These are phyloP conservation scores for Leishmania gerbilli DNA, from an alignment of 208 protist genomes.

Conservation along the genomic window DNA sequence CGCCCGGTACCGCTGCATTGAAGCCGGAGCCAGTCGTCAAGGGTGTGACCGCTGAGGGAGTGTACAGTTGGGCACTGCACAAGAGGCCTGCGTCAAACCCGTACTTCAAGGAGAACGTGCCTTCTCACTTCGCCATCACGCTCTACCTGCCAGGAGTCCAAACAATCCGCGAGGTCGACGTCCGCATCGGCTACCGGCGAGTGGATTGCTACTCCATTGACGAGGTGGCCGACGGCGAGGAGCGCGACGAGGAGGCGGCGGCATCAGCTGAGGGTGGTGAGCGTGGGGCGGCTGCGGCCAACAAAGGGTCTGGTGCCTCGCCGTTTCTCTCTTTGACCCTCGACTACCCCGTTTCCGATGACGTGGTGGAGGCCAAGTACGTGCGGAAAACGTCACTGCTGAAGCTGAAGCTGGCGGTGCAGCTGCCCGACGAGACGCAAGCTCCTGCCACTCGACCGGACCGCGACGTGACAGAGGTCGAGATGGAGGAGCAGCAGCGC, in stretches of 20 bases:
- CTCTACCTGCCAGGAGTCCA: slow-evolving; percentile 73
- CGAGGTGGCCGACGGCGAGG: slow-evolving; percentile 27
- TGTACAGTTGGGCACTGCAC: slow-evolving; percentile 84
- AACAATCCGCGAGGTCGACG: slow-evolving; percentile 83
- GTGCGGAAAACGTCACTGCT: slow-evolving; percentile 68
- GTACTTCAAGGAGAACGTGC: slow-evolving; percentile 82
- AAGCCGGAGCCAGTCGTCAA: slow-evolving; percentile 26
- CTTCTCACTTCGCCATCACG: slow-evolving; percentile 54
- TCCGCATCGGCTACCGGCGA: slow-evolving; percentile 47
- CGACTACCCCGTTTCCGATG: slow-evolving; percentile 80
- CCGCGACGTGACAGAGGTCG: slow-evolving; percentile 64
- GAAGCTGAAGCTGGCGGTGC: slow-evolving; percentile 58
- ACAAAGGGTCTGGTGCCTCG: background rate
- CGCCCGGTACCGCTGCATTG: background rate
- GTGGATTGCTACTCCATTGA: slow-evolving; percentile 73
- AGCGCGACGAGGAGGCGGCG: background rate
- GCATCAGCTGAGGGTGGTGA: background rate
- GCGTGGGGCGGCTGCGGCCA: background rate
- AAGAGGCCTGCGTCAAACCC: slow-evolving; percentile 61
- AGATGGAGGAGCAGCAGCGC: slow-evolving; percentile 62
- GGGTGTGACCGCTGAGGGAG: slow-evolving; percentile 43
- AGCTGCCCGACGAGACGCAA: slow-evolving; percentile 76
- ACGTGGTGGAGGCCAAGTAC: slow-evolving; percentile 71
- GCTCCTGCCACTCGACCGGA: slow-evolving; percentile 40
- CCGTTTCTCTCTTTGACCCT: slow-evolving; percentile 70